These are phyloP conservation scores for Cruciata laevipes DNA, from an alignment of 257 asterid species.

Conservation along the genomic window DNA sequence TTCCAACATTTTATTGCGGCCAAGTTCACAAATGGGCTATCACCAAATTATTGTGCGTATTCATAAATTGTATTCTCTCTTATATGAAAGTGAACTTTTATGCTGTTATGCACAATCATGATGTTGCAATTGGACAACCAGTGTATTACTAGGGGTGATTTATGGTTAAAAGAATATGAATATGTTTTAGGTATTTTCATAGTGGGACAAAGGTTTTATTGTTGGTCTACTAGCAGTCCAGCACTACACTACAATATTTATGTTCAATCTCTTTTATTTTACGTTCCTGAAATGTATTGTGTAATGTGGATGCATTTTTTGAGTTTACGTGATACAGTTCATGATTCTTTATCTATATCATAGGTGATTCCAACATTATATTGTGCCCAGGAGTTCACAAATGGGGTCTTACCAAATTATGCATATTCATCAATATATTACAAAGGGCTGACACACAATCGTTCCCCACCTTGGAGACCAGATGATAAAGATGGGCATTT, in stretches of 20 bases:
- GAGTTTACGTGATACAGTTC: background rate
- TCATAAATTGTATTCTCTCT: background rate
- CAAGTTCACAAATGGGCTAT: conserved; percentile 41
- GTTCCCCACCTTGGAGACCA: conserved; percentile 82
- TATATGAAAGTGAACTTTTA: background rate
- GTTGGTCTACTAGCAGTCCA: background rate
- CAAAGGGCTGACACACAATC: conserved; percentile 58
- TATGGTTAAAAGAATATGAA: background rate
- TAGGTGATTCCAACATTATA: conserved; percentile 66
- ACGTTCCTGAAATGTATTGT: background rate
- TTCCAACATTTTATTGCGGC: conserved; percentile 52
- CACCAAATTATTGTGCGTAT: conserved; percentile 55
- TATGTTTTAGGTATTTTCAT: background rate
- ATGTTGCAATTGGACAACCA: background rate
- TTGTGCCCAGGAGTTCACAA: conserved; percentile 42
- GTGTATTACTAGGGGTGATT: background rate
- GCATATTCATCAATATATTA: conserved; percentile 70
- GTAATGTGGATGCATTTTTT: background rate
- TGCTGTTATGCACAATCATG: background rate
- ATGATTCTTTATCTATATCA: background rate
- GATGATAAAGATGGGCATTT: conserved; percentile 92
- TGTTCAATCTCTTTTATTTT: background rate
- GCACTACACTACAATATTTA: background rate
- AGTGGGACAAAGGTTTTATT: background rate
- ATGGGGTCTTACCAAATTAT: conserved; percentile 44